phyloP scores from a whole-genome alignment of 2,329 filamentous ascomycete species.

The Aspergillus fumigatiaffinis region DNA sequence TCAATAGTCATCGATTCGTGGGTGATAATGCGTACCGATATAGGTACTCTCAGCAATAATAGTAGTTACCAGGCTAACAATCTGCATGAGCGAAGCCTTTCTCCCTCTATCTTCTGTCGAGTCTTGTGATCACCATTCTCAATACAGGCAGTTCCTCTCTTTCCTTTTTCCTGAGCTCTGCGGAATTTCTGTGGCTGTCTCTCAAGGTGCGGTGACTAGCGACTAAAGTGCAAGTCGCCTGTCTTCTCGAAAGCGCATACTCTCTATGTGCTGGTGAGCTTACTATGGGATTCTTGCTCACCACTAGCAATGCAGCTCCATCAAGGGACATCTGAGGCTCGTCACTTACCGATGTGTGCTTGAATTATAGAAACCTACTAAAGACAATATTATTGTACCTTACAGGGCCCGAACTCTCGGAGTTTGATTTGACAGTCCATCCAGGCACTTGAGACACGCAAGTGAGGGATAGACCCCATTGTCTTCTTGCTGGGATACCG shows the following conservation, averaged over 20 bases:
- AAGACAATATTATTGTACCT: too few species aligned
- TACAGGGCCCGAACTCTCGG: background rate
- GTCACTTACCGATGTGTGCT: background rate
- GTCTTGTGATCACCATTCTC: background rate
- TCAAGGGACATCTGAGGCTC: background rate
- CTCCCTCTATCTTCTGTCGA: background rate
- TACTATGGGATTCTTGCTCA: too few species aligned
- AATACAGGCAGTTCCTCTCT: background rate
- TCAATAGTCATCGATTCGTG: constrained; percentile 8
- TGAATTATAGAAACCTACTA: too few species aligned
- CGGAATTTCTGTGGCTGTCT: background rate
- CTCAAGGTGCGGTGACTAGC: background rate
- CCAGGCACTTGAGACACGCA: background rate
- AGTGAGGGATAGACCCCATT: background rate
- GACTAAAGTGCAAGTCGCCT: too few species aligned
- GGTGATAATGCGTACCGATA: constrained; percentile 8
- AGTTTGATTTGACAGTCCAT: background rate
- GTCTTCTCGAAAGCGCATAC: too few species aligned
- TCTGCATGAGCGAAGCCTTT: constrained; percentile 10
- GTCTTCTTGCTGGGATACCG: background rate
- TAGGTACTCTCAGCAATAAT: background rate
- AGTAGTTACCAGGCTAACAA: background rate
- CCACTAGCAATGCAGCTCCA: too few species aligned
- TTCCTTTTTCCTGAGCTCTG: background rate
- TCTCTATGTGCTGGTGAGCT: too few species aligned